A percentile compares a stretch with the other conserved stretches of the same genome.
Conservation (phyloP, 176 grass and related monocot genomes). For the Eleusine coracana region DNA sequence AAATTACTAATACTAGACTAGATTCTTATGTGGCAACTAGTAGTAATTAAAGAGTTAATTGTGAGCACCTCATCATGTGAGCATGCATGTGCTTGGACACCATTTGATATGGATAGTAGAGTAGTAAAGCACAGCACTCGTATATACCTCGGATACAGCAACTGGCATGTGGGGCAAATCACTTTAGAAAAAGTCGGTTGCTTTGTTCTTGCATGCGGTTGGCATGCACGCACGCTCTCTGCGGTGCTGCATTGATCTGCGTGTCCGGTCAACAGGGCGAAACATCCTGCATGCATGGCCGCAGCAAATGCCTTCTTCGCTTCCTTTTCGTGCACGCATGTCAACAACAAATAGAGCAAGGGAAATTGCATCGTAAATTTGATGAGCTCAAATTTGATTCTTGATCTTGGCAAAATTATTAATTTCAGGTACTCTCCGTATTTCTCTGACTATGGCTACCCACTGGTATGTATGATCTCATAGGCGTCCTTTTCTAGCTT, state of each 20-base stretch:
- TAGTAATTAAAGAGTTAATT: not conserved
- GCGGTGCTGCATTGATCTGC: conserved; percentile 13
- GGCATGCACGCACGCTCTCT: not conserved
- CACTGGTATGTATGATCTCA: conserved; percentile 34
- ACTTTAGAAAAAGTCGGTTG: conserved; percentile 22
- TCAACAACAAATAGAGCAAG: not conserved
- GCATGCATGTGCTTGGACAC: not conserved
- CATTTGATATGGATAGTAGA: not conserved
- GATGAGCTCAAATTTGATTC: not conserved
- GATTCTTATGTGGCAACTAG: not conserved
- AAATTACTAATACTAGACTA: not conserved
- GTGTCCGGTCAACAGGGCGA: conserved; percentile 28
- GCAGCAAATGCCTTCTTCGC: not conserved
- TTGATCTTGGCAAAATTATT: not conserved
- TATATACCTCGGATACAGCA: not conserved
- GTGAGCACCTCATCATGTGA: conserved; percentile 17
- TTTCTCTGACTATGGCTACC: conserved; percentile 46
- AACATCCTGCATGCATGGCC: not conserved
- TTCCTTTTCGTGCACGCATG: not conserved
- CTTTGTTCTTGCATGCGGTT: conserved; percentile 24
- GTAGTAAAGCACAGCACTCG: not conserved
- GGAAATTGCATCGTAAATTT: not conserved
- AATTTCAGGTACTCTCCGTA: conserved; percentile 54
- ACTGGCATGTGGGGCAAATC: conserved; percentile 23
- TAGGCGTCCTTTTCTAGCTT: too few relatives aligned